Evolutionary conservation across 495 filamentous ascomycete species (phyloP).

Genomic region (Xylaria cubensis): DNA sequence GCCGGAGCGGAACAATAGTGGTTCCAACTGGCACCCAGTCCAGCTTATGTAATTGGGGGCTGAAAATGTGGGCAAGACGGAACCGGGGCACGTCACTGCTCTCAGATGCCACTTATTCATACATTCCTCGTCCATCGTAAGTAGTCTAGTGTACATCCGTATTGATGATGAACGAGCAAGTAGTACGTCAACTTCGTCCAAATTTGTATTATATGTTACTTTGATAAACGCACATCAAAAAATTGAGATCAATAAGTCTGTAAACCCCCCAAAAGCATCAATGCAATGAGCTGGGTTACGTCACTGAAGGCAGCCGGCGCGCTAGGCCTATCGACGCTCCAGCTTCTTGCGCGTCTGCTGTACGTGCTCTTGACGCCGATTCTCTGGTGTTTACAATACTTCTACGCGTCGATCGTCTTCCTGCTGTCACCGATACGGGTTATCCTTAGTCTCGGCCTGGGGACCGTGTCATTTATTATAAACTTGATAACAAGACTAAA

Average conservation of each 20-base stretch:
- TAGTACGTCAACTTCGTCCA: neutral
- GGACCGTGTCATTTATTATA: conserved; percentile 32
- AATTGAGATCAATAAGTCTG: neutral
- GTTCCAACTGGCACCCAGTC: neutral
- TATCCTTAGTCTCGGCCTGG: conserved; percentile 39
- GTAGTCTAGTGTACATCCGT: neutral
- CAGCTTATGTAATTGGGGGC: conserved; percentile 5
- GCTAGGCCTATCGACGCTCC: conserved; percentile 39
- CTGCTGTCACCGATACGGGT: conserved; percentile 46
- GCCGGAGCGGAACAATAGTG: conserved; percentile 19
- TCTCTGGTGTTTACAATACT: conserved; percentile 44
- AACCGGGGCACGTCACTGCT: neutral
- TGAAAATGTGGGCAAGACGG: neutral
- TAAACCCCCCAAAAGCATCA: neutral
- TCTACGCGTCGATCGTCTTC: conserved; percentile 41
- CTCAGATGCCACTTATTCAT: neutral
- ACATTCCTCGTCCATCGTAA: neutral
- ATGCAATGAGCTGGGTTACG: conserved; percentile 31
- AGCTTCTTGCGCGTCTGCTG: conserved; percentile 34
- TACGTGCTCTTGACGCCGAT: conserved; percentile 44
- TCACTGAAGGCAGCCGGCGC: conserved; percentile 37
- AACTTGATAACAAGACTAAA: conserved; percentile 65
- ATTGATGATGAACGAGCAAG: neutral
- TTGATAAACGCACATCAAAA: neutral
- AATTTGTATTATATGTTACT: neutral